Evolutionary conservation across 1,284 basidiomycete species (phyloP).

Genomic region (Ustilago esculenta): DNA sequence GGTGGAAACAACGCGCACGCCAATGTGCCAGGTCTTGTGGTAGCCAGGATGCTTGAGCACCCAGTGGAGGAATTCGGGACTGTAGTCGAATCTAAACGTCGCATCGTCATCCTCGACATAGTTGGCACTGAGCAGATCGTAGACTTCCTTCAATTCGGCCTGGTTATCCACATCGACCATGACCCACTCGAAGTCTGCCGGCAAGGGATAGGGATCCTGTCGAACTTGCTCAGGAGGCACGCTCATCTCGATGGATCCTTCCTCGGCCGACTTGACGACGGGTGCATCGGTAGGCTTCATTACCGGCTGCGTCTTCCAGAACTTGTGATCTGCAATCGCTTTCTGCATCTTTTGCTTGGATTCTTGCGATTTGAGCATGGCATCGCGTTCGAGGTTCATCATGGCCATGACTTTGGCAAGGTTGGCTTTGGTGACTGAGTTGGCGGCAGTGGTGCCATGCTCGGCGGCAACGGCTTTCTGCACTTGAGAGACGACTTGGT

Average conservation of each 20-base stretch:
- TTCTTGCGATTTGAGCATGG: slow-evolving; percentile 54
- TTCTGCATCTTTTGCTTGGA: slow-evolving; percentile 52
- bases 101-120: slow-evolving; percentile 98
- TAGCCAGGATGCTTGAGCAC: slow-evolving; percentile 94
- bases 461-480: slow-evolving; percentile 42
- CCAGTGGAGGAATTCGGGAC: slow-evolving; percentile 93
- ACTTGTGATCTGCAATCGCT: slow-evolving; percentile 62
- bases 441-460: slow-evolving; percentile 51
- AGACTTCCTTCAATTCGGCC: slow-evolving; percentile 84
- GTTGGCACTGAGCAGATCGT: slow-evolving; percentile 88
- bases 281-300: slow-evolving; percentile 75
- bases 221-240: slow-evolving; percentile 81
- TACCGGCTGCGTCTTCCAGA: slow-evolving; percentile 75
- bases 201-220: slow-evolving; percentile 86
- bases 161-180: slow-evolving; percentile 82
- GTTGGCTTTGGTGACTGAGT: slow-evolving; percentile 47
- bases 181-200: slow-evolving; percentile 93
- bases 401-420: slow-evolving; percentile 56
- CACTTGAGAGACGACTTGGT: slow-evolving; percentile 51
- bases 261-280: slow-evolving; percentile 63
- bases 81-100: slow-evolving; percentile 94
- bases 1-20: slow-evolving; percentile 85
- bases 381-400: slow-evolving; percentile 57
- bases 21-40: slow-evolving; percentile 91
- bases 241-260: slow-evolving; percentile 89